phyloP scores from a whole-genome alignment of 2,329 filamentous ascomycete genomes.

The Aspergillus amoenus region DNA sequence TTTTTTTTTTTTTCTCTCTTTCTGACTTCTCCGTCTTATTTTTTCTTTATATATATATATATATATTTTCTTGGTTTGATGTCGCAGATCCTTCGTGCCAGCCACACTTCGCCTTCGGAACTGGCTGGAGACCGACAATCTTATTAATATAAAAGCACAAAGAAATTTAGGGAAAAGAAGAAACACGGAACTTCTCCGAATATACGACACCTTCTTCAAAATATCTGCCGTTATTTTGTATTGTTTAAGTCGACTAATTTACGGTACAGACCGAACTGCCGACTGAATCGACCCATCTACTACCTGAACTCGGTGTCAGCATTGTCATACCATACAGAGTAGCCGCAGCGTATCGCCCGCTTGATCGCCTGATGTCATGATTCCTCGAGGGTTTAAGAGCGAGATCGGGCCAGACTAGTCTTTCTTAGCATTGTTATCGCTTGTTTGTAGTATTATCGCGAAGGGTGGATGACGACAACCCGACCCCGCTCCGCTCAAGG shows the following conservation, averaged over 20 bases:
- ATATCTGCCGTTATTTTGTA: background rate
- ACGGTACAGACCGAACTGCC: background rate
- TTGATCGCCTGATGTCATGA: conserved; percentile 17
- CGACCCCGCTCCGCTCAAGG: background rate
- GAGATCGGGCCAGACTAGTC: background rate
- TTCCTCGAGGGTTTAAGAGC: background rate
- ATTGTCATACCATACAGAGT: background rate
- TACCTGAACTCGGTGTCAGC: background rate
- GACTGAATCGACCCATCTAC: conserved; percentile 5
- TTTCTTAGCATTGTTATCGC: background rate
- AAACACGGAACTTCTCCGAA: background rate
- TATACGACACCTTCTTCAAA: background rate
- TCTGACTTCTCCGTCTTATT: conserved; percentile 4
- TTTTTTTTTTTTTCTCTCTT: background rate
- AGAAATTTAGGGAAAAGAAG: background rate
- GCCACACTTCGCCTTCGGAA: conserved; percentile 17
- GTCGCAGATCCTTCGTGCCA: conserved; percentile 19
- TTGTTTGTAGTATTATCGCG: background rate
- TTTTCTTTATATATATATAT: too few relatives aligned
- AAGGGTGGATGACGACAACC: conserved; percentile 3
- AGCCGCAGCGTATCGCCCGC: background rate
- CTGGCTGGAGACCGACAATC: background rate
- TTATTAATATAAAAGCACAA: conserved; percentile 7
- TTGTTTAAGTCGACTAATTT: background rate
- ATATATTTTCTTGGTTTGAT: conserved; percentile 12